Evolutionary conservation across 345 rosid genomes (phyloP).

Genomic region (Capsella bursapastoris): DNA sequence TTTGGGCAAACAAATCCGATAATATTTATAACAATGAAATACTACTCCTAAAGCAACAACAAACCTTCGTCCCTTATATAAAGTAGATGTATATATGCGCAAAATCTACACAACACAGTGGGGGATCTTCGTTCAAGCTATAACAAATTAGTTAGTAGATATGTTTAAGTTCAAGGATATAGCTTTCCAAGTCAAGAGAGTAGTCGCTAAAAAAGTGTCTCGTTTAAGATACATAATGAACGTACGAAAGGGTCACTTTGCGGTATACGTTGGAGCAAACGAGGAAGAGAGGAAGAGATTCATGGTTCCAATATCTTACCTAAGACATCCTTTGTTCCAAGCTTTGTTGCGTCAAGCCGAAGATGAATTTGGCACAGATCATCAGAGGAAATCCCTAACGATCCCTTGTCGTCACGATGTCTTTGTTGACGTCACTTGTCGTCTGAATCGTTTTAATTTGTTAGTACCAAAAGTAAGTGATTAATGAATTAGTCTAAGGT

Average conservation of each 20-base stretch:
- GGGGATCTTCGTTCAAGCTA: neutral
- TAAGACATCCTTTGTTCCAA: slow-evolving; percentile 51
- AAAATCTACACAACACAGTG: slow-evolving; percentile 3
- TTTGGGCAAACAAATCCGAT: neutral
- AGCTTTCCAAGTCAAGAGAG: slow-evolving; percentile 11
- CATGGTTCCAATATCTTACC: slow-evolving; percentile 48
- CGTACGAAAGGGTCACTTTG: slow-evolving; percentile 27
- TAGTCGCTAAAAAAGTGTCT: neutral
- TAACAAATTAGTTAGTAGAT: slow-evolving; percentile 1
- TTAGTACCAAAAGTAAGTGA: neutral
- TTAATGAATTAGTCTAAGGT: neutral
- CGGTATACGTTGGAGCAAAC: slow-evolving; percentile 30
- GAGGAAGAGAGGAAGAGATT: slow-evolving; percentile 46
- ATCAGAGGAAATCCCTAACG: slow-evolving; percentile 40
- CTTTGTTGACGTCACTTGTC: slow-evolving; percentile 28
- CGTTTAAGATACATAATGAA: slow-evolving; percentile 5
- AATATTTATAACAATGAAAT: neutral
- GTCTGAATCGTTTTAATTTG: slow-evolving; percentile 12
- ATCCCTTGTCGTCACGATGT: slow-evolving; percentile 37
- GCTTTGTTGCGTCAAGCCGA: slow-evolving; percentile 42
- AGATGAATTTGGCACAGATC: slow-evolving; percentile 45
- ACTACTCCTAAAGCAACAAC: slow-evolving; percentile 25
- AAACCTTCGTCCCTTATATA: slow-evolving; percentile 23
- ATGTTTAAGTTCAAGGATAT: slow-evolving; percentile 17
- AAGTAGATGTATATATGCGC: neutral